Evolutionary conservation across 176 grass and related monocot genomes (phyloP), one percentile per base, ranked within the genome.

Genomic region (Oryza nivara): DNA sequence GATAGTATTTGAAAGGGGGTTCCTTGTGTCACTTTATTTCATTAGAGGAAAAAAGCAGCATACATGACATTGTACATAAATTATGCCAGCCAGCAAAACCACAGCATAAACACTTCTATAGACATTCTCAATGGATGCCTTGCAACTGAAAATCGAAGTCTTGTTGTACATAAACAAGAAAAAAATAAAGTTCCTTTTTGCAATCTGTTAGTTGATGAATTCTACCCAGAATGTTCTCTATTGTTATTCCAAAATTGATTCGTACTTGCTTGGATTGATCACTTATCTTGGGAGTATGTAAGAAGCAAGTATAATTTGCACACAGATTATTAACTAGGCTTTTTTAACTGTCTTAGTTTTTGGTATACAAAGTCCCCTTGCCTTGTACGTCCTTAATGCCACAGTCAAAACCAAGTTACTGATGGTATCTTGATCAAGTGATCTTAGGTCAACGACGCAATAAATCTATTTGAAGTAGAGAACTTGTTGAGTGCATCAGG

Each of bases 251-350:
- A 46, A 16, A 23, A 73, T 14, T 26, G 10, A 73, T 26, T 22
- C n/a, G 12, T 73, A 73, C 12, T 73, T 73, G 11, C 43, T 41
- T 54, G 9, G 15, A 82, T 67, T 77, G 52, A 88, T 45, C 36
- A 20, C 36, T 70, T 48, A 65, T 3, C 1, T 8, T 49, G 16
- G 19, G 11, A 68, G 12, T 71, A 38, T 9, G 11, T 61, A 67
- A 1, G 25, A 49, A 68, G 35, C 20, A 80, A 44, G 22, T 41
- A 54, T n/a, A 9, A 19, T 56, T 84, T 61, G 12, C n/a, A 28
- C 15, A 43, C 6, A 12, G 11, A 54, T 22, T 83, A 56, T 19
- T 2, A 1, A 85, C 16, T 76, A 58, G 15, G 49, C 22, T 71
- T 40, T 35, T 56, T 54, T 69, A 65, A 48, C 5, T 70, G 6